Evolutionary conservation across 2,329 filamentous ascomycete species (phyloP).

Genomic region (Penicillium frequentans): DNA sequence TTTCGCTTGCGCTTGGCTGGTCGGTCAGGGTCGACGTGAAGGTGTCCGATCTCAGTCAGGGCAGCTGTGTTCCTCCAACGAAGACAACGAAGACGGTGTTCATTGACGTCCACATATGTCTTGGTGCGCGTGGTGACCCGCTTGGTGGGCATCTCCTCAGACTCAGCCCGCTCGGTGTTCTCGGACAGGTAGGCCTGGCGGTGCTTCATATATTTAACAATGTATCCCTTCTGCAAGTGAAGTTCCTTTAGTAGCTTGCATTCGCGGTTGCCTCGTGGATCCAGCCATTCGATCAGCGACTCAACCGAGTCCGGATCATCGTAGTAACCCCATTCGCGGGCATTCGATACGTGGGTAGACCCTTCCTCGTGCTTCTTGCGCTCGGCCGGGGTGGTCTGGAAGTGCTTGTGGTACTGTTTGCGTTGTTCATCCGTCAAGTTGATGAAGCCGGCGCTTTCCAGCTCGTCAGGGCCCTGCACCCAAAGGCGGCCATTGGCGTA

Average conservation of each 20-base stretch:
- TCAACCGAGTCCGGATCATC: constrained; percentile 78
- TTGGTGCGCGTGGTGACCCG: constrained; percentile 65
- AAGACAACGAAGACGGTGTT: constrained; percentile 56
- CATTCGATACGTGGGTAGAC: constrained; percentile 70
- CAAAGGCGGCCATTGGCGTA: constrained; percentile 96
- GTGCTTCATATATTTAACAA: constrained; percentile 75
- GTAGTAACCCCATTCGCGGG: constrained; percentile 87
- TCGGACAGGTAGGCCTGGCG: constrained; percentile 70
- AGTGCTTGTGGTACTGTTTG: constrained; percentile 72
- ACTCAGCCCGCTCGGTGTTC: constrained; percentile 51
- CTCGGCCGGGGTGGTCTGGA: constrained; percentile 79
- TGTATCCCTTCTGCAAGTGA: constrained; percentile 70
- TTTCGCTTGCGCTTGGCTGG: constrained; percentile 51
- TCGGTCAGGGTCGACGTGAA: constrained; percentile 59
- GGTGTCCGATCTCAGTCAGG: constrained; percentile 57
- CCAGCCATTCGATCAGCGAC: constrained; percentile 81
- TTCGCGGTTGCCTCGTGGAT: constrained; percentile 82
- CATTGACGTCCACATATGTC: constrained; percentile 56
- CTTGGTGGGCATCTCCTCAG: constrained; percentile 46
- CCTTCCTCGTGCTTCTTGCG: constrained; percentile 87
- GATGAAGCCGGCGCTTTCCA: constrained; percentile 83
- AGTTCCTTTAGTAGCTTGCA: constrained; percentile 86
- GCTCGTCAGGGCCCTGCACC: constrained; percentile 91
- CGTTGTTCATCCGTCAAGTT: constrained; percentile 71
- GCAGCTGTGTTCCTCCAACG: constrained; percentile 66